Percentiles rank a stretch among this genome's conserved stretches.
phyloP scores from a whole-genome alignment of 164 flowering plant genomes.

The Stephania cephalantha region DNA sequence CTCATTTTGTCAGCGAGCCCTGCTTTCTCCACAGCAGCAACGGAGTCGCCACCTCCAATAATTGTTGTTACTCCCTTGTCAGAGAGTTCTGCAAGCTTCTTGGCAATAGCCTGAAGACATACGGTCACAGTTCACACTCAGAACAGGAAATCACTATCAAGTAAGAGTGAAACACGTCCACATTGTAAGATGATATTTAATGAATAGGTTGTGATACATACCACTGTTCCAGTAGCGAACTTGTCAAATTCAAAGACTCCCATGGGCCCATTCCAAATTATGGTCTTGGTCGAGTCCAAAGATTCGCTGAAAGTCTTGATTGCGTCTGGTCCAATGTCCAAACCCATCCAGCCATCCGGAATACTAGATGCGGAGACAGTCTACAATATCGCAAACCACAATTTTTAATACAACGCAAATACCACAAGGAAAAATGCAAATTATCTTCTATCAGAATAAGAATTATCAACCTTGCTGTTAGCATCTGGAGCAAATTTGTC shows the following conservation, averaged over 20 bases:
- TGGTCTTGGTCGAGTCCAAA: slow-evolving; percentile 58
- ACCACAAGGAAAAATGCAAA: background rate
- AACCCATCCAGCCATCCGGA: slow-evolving; percentile 87
- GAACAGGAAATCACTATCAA: background rate
- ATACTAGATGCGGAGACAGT: slow-evolving; percentile 54
- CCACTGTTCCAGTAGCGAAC: slow-evolving; percentile 84
- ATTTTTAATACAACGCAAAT: background rate
- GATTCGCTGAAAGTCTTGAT: slow-evolving; percentile 55
- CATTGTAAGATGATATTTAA: background rate
- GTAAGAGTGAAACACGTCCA: background rate
- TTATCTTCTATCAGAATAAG: background rate
- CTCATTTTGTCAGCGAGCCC: slow-evolving; percentile 56
- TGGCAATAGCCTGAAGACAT: slow-evolving; percentile 34
- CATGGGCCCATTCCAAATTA: slow-evolving; percentile 90
- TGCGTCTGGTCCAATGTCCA: slow-evolving; percentile 76
- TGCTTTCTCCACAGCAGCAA: slow-evolving; percentile 57
- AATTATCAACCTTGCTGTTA: slow-evolving; percentile 52
- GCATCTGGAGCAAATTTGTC: slow-evolving; percentile 88
- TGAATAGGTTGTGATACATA: slow-evolving; percentile 15
- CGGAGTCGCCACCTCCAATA: slow-evolving; percentile 60
- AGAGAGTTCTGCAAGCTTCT: slow-evolving; percentile 47
- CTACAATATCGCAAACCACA: slow-evolving; percentile 26
- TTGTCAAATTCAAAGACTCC: slow-evolving; percentile 89
- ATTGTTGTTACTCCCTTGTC: slow-evolving; percentile 52
- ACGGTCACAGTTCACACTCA: background rate